Evolutionary conservation across 345 rosid genomes (phyloP), one percentile per base, ranked within the genome.

Genomic region (Trapa incisa): DNA sequence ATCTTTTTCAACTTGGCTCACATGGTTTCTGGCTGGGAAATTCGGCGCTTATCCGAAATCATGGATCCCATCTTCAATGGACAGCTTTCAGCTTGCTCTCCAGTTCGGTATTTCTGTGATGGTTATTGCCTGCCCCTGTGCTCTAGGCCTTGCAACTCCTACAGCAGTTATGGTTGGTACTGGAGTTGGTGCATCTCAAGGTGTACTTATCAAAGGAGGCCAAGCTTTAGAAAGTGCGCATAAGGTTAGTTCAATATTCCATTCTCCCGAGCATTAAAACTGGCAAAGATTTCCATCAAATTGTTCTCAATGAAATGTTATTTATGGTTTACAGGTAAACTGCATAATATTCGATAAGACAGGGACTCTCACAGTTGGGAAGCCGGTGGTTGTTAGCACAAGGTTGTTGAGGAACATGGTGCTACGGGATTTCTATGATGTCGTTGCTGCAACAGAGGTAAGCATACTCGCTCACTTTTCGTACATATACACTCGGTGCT

Each of bases 161-260:
- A 93, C 99, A 0, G 99, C 99, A 70, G 97, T 93, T 65, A 93
- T 93, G 99, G 99, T 93, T 48, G 99, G 97, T 29, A 90, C 99
- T 4, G 99, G 99, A 52, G 97, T 90, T 47, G 97, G 99, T 65
- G 99, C 99, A 62, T 93, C 99, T 43, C 96, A 81, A 73, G 99
- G 99, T 22, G 89, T 93, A 45, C 80, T 93, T 41, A 88, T 93
- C 47, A 93, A 93, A 79, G 97, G 99, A 22, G 99, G 99, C 29
- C 97, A 90, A 75, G 97, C 99, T 15, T 73, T 93, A 54, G 89
- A 93, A 82, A 84, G 81, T 68, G 92, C 99, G 61, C 87, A 88
- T 68, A 90, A 85, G 87, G 98, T 93, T 63, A 42, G 71, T 67
- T 5, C 38, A 13, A 35, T 65, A 32, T 22, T 5, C 22, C 47